Evolutionary conservation across 208 protist species (phyloP).

Genomic region (Trypanosoma rangeli): DNA sequence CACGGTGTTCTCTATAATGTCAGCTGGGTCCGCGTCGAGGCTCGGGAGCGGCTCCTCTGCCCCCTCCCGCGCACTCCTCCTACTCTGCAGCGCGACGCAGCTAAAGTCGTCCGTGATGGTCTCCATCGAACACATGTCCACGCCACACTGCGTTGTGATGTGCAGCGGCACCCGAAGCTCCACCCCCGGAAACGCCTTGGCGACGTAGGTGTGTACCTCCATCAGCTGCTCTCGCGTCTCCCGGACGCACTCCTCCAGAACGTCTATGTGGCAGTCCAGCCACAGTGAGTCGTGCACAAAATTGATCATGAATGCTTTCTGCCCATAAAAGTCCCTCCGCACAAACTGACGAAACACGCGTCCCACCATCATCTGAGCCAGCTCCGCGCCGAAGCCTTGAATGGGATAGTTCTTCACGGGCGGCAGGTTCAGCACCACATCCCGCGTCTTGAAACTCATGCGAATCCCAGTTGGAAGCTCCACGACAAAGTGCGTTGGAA

Average conservation of each 20-base stretch:
- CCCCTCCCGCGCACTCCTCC: conserved; percentile 10
- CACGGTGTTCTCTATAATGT: conserved; percentile 22
- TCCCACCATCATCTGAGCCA: conserved; percentile 91
- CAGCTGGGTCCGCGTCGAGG: conserved; percentile 21
- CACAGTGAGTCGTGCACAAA: conserved; percentile 92
- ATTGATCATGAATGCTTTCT: conserved; percentile 75
- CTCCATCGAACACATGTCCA: conserved; percentile 83
- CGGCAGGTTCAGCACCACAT: conserved; percentile 79
- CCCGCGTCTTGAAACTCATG: conserved; percentile 71
- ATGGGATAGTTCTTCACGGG: conserved; percentile 91
- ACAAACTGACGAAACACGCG: conserved; percentile 75
- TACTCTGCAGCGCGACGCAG: conserved; percentile 27
- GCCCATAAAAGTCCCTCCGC: conserved; percentile 57
- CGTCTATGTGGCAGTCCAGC: conserved; percentile 86
- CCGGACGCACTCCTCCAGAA: conserved; percentile 59
- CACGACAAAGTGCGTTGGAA: conserved; percentile 75
- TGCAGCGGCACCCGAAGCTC: conserved; percentile 60
- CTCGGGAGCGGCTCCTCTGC: conserved; percentile 16
- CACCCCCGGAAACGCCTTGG: conserved; percentile 70
- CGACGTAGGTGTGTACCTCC: conserved; percentile 74
- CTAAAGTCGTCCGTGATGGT: conserved; percentile 48
- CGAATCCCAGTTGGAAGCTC: conserved; percentile 85
- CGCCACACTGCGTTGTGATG: conserved; percentile 67
- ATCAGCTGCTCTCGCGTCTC: conserved; percentile 64
- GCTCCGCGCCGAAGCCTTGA: conserved; percentile 85